phyloP scores from a whole-genome alignment of 2,329 filamentous ascomycete species.

The Neophaeococcomyces mojaviensis region DNA sequence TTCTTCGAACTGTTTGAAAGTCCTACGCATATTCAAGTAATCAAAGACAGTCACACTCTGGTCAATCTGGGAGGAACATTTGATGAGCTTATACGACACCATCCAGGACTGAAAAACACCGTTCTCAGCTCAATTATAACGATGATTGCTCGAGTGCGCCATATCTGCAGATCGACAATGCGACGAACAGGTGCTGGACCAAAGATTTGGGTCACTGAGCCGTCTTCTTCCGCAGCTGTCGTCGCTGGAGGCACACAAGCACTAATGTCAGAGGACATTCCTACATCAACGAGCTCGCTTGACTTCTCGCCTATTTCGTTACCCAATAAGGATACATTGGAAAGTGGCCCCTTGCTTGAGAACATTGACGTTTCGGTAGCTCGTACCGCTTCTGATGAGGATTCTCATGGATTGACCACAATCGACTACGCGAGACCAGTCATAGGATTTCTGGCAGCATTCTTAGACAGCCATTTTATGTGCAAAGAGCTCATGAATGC shows the following conservation, averaged over 20 bases:
- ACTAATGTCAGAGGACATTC: slow-evolving; percentile 18
- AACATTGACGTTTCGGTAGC: slow-evolving; percentile 25
- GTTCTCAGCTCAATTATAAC: slow-evolving; percentile 81
- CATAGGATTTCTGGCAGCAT: slow-evolving; percentile 68
- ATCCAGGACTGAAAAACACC: slow-evolving; percentile 70
- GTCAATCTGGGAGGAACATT: slow-evolving; percentile 73
- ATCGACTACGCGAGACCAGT: slow-evolving; percentile 67
- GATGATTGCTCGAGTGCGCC: slow-evolving; percentile 76
- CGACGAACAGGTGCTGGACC: slow-evolving; percentile 64
- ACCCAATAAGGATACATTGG: slow-evolving; percentile 32
- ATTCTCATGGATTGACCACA: slow-evolving; percentile 46
- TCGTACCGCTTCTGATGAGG: slow-evolving; percentile 43
- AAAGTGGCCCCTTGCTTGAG: slow-evolving; percentile 12
- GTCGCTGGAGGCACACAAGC: slow-evolving; percentile 47
- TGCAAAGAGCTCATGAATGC: slow-evolving; percentile 67
- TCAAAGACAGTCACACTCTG: slow-evolving; percentile 70
- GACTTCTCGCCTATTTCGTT: slow-evolving; percentile 21
- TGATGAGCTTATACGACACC: slow-evolving; percentile 89
- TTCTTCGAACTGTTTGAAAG: slow-evolving; percentile 98
- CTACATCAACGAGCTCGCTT: slow-evolving; percentile 1
- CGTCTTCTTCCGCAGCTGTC: slow-evolving; percentile 47
- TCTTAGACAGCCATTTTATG: slow-evolving; percentile 66
- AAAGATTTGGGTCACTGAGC: slow-evolving; percentile 62
- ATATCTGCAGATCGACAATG: slow-evolving; percentile 65
- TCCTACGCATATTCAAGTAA: slow-evolving; percentile 73